phyloP scores from a whole-genome alignment of 371 early-diverging fungal genomes.

The Neoconidiobolus thromboides region DNA sequence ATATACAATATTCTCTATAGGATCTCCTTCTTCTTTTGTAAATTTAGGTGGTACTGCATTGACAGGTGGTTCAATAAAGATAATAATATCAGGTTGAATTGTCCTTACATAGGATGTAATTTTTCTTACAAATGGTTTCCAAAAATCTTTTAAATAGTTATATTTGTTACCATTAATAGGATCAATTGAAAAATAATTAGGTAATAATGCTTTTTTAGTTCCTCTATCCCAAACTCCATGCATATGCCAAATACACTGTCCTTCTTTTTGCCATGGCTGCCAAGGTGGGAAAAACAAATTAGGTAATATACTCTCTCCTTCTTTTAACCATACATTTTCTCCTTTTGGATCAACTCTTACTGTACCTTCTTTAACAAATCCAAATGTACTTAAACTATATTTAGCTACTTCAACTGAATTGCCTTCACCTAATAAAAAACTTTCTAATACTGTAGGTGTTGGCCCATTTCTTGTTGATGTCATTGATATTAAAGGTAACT shows the following conservation, averaged over 20 bases:
- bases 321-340: constrained; percentile 28
- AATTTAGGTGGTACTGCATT: constrained; percentile 29
- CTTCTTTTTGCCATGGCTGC: constrained; percentile 7
- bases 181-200: constrained; percentile 32
- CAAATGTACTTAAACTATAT: constrained; percentile 34
- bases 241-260: constrained; percentile 42
- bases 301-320: constrained; percentile 19
- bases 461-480: constrained; percentile 28
- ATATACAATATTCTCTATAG: constrained; percentile 29
- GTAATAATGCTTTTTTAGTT: constrained; percentile 13
- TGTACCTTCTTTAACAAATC: constrained; percentile 23
- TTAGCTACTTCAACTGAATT: constrained; percentile 25
- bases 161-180: constrained; percentile 20
- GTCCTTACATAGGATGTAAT: constrained; percentile 22
- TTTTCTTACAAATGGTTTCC: constrained; percentile 27
- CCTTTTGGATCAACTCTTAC: constrained; percentile 25
- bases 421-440: constrained; percentile 41
- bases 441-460: constrained; percentile 40
- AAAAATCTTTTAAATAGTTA: constrained; percentile 24
- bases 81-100: constrained; percentile 24
- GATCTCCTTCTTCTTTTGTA: constrained; percentile 14
- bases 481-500: constrained; percentile 19
- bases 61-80: constrained; percentile 49
- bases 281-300: constrained; percentile 9
- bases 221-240: constrained; percentile 46